Evolutionary conservation across 2,329 filamentous ascomycete genomes (phyloP).

Genomic region (Colletotrichum trifolii): DNA sequence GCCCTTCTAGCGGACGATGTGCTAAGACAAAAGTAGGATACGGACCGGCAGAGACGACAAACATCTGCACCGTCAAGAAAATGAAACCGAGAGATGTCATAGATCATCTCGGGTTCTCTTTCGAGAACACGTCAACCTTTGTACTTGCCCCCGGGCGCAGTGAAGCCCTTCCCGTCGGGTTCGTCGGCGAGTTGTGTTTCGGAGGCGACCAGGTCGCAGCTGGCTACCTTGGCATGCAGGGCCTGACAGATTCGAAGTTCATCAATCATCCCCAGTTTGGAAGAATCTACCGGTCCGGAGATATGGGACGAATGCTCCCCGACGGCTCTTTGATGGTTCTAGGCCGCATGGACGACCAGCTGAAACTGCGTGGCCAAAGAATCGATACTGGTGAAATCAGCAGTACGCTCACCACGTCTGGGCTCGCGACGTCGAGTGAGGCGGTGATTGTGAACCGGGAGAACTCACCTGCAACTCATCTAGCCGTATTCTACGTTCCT

Average conservation of each 20-base stretch:
- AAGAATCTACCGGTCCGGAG: slow-evolving; percentile 83
- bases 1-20: neutral
- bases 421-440: slow-evolving; percentile 68
- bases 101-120: slow-evolving; percentile 79
- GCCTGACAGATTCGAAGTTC: slow-evolving; percentile 74
- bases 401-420: slow-evolving; percentile 64
- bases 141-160: slow-evolving; percentile 63
- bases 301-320: slow-evolving; percentile 81
- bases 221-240: slow-evolving; percentile 77
- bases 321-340: slow-evolving; percentile 80
- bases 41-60: slow-evolving; percentile 87
- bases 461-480: slow-evolving; percentile 56
- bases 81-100: slow-evolving; percentile 69
- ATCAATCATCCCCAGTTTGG: slow-evolving; percentile 76
- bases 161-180: slow-evolving; percentile 73
- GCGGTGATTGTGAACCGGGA: slow-evolving; percentile 67
- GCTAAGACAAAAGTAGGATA: slow-evolving; percentile 61
- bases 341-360: slow-evolving; percentile 80
- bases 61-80: slow-evolving; percentile 82
- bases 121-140: slow-evolving; percentile 81
- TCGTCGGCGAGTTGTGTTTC: slow-evolving; percentile 86
- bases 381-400: slow-evolving; percentile 85
- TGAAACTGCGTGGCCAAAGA: slow-evolving; percentile 84
- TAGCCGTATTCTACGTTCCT: slow-evolving; percentile 78
- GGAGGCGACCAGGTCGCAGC: slow-evolving; percentile 83